Evolutionary conservation across 768 basidiomycete species (phyloP).

Genomic region (Suillus lakei): DNA sequence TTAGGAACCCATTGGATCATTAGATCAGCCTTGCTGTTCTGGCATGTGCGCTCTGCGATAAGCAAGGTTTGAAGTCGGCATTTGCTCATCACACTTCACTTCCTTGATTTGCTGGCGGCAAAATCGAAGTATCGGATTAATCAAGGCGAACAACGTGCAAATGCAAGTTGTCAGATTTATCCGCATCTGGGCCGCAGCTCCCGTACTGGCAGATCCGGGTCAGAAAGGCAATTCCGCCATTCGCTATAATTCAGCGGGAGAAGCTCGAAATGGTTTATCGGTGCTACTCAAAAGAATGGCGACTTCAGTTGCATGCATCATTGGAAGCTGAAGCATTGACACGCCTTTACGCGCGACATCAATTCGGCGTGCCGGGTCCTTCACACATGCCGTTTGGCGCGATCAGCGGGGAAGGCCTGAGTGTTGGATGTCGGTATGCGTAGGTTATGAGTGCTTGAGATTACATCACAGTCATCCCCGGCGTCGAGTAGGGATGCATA

Average conservation of each 20-base stretch:
- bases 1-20: neutral
- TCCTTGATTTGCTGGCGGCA: neutral
- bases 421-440: neutral
- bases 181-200: neutral
- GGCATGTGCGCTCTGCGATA: neutral
- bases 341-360: neutral
- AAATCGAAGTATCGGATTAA: neutral
- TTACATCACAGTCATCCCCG: neutral
- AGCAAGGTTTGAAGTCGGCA: neutral
- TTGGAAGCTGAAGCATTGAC: too few species aligned
- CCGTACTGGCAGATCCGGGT: neutral
- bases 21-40: neutral
- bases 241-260: neutral
- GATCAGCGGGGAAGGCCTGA: neutral
- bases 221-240: neutral
- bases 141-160: neutral
- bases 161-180: too few species aligned
- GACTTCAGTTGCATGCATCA: neutral
- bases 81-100: neutral
- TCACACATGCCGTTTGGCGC: neutral
- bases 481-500: neutral
- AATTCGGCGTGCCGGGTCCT: neutral
- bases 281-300: neutral
- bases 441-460: too few species aligned
- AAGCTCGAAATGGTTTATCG: slow-evolving; percentile 3